Conservation (phyloP, 179 eudicot genomes). For the Silene noctiflora region DNA sequence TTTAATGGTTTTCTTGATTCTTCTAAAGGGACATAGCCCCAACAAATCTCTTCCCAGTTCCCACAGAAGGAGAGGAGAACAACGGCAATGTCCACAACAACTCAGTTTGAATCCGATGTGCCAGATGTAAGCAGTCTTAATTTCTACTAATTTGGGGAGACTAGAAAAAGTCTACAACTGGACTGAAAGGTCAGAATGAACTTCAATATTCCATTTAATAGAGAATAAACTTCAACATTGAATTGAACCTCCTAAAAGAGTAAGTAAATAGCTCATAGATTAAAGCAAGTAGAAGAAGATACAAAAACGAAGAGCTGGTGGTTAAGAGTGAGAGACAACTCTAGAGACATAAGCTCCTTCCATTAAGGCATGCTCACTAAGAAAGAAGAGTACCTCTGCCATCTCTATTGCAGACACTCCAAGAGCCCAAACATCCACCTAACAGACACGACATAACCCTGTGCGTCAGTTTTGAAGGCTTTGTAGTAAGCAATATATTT, state of each 20-base stretch:
- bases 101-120: neutral
- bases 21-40: neutral
- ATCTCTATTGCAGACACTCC: constrained; percentile 99
- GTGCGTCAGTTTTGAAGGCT: constrained; percentile 13
- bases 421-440: constrained; percentile 99
- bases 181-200: neutral
- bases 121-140: neutral
- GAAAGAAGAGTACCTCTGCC: constrained; percentile 78
- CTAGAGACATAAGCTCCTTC: constrained; percentile 2
- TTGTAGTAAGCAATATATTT: neutral
- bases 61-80: neutral
- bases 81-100: neutral
- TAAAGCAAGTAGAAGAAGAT: neutral
- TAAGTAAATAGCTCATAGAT: neutral
- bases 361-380: neutral
- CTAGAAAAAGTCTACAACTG: neutral
- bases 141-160: neutral
- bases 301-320: neutral
- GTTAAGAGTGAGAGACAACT: constrained; percentile 14
- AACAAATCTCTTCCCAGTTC: neutral
- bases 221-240: neutral
- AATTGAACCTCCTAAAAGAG: neutral
- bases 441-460: constrained; percentile 17
- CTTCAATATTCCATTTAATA: neutral
- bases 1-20: neutral